Base-by-base conservation (phyloP, 2,329 filamentous ascomycete species). In the Cordyceps fumosorosea region DNA sequence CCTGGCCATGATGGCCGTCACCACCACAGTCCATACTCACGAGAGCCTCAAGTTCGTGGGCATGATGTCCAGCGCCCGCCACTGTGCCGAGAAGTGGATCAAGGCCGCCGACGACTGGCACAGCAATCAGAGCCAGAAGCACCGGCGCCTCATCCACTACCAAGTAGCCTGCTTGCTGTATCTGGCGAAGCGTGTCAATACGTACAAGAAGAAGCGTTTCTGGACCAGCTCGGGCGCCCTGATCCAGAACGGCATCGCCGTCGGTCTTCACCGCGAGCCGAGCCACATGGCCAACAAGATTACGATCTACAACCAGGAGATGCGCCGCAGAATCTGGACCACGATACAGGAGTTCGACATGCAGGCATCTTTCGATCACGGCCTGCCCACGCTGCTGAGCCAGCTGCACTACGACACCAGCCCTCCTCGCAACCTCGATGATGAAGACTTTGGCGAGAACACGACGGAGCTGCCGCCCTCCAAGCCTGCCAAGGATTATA, bases 181-280 rank as follows among this genome's bases (percentile, higher is more conserved):
- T 65, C 77, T 86, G 2, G 82, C 81, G 50, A 86, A 86, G 75
- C 77, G 82, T 34, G 80, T 86, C 65, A 87, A 87, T 71, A 83
- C 81, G 2, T 80, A 86, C 65, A 85, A 86, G 75, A 86, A 86
- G 78, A 86, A 86, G 77, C 77, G 82, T 14, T 86, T 84, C 71
- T 86, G 84, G 84, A 84, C 81, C 18, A 77, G 78, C 45, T 77
- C 84, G 1, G 83, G 84, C 0, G 76, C 79, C 5, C 74, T 86
- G 62, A 79, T 85, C 16, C 82, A 83, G 54, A 81, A 86, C 57
- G 83, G 81, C 60, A 81, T 86, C 62, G 80, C 80, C 2, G 80
- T 86, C 34, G 84, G 83, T 18, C 75, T 87, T 53, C 84, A 87
- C 66, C 80, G 81, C 20, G 84, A 86, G 67, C 83, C 83, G 3